These are phyloP conservation scores for Fraxinus dipetala DNA, from an alignment of 305 asterid species.

Conservation along the genomic window DNA sequence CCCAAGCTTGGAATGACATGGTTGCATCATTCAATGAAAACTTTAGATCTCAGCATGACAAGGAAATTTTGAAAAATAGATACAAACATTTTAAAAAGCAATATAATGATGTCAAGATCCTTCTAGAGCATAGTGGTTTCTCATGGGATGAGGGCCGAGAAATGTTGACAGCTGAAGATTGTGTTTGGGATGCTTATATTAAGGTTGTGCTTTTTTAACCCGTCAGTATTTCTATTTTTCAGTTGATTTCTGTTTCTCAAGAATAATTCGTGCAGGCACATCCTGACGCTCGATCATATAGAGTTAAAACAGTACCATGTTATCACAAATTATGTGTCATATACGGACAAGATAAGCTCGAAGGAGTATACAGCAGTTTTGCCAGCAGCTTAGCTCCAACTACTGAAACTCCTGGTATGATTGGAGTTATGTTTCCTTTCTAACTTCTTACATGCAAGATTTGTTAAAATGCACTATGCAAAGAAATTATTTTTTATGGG, in stretches of 20 bases:
- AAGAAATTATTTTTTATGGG: not conserved
- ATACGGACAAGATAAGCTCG: conserved; percentile 36
- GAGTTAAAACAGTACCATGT: conserved; percentile 41
- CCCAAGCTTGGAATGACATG: conserved; percentile 50
- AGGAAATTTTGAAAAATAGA: conserved; percentile 44
- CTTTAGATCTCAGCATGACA: conserved; percentile 35
- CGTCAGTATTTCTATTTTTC: not conserved
- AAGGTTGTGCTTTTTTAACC: conserved; percentile 24
- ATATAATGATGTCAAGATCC: conserved; percentile 37
- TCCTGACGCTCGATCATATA: conserved; percentile 40
- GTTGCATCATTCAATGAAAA: conserved; percentile 39
- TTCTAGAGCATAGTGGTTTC: conserved; percentile 34
- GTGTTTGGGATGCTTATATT: conserved; percentile 44
- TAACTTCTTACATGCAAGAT: not conserved
- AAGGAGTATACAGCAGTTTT: conserved; percentile 24
- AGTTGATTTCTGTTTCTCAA: conserved; percentile 2
- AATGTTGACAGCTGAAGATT: conserved; percentile 43
- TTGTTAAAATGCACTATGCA: not conserved
- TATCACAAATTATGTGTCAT: conserved; percentile 38
- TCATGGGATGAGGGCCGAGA: conserved; percentile 48
- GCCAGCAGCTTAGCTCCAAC: conserved; percentile 20
- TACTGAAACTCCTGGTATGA: conserved; percentile 18
- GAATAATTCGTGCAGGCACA: conserved; percentile 32
- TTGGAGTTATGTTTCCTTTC: not conserved
- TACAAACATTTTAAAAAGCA: conserved; percentile 49